Evolutionary conservation across 306 rosid genomes (phyloP), one percentile per base, ranked within the genome.

Genomic region (Nissolia schottii): DNA sequence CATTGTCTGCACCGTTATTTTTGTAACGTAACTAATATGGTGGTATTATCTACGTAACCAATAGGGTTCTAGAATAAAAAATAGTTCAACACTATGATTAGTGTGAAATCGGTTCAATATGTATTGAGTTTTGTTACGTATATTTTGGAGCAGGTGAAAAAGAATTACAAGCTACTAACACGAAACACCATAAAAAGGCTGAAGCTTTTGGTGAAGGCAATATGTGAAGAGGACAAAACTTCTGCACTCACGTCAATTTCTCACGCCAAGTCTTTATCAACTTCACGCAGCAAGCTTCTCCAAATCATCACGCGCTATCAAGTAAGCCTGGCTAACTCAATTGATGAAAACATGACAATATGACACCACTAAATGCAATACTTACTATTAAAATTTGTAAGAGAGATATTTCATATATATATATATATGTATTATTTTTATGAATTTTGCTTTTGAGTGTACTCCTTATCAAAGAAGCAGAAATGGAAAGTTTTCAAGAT

Each of bases 91-190:
- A 6, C 14, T 14, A 41, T 41, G 49, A n/a, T n/a, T n/a, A n/a
- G 0, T 12, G 1, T 3, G n/a, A n/a, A n/a, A n/a, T n/a, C n/a
- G n/a, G n/a, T n/a, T n/a, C n/a, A n/a, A n/a, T n/a, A 64, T 27
- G 10, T 1, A 19, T 46, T 60, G 31, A 28, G 19, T 31, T 28
- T n/a, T 0, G 3, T 38, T n/a, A 25, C 13, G 20, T 16, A 22
- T 34, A n/a, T n/a, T n/a, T 25, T 55, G 67, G 7, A 64, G 67
- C 67, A 89, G 96, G 85, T 83, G 75, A 79, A 77, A 70, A 74
- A 72, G 64, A 80, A 77, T 71, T 34, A 74, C 71, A 67, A 69
- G 59, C 68, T 41, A 29, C 67, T 81, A 18, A 71, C 75, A 9
- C 64, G 73, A 15, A 89, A 83, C 43, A 80, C 82, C 34, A 46